Evolutionary conservation across 129 eudicot genomes (phyloP).

Genomic region (Arctium lappa): DNA sequence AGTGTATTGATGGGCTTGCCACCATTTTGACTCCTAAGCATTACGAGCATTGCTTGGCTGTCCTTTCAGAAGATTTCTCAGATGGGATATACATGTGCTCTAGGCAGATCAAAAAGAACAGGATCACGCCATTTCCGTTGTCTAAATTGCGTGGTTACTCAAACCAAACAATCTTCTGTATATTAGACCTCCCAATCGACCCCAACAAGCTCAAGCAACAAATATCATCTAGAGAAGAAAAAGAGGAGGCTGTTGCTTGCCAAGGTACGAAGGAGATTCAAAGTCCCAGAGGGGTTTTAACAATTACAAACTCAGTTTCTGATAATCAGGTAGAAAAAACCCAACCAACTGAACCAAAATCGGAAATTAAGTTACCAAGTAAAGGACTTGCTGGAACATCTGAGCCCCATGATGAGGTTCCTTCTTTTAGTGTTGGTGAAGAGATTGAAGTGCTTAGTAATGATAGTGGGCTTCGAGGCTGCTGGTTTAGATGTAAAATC

Average conservation of each 20-base stretch:
- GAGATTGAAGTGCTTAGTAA: slow-evolving; percentile 56
- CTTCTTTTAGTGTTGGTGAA: slow-evolving; percentile 27
- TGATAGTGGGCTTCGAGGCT: slow-evolving; percentile 71
- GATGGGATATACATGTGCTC: slow-evolving; percentile 34
- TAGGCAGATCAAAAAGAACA: slow-evolving; percentile 32
- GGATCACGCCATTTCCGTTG: slow-evolving; percentile 35
- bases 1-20: slow-evolving; percentile 40
- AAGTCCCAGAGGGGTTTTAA: background rate
- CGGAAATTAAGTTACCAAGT: slow-evolving; percentile 24
- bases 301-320: background rate
- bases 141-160: slow-evolving; percentile 44
- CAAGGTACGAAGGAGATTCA: background rate
- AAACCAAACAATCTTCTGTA: slow-evolving; percentile 28
- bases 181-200: slow-evolving; percentile 9
- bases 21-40: slow-evolving; percentile 43
- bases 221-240: background rate
- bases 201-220: background rate
- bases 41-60: slow-evolving; percentile 36
- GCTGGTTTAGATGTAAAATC: slow-evolving; percentile 69
- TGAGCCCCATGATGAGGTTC: background rate
- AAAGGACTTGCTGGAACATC: slow-evolving; percentile 5
- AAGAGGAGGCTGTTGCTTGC: background rate
- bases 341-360: slow-evolving; percentile 14
- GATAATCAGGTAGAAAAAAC: background rate
- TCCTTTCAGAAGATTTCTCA: slow-evolving; percentile 24